These are phyloP conservation scores for Ceratobasidium sp. DNA, from an alignment of 1,284 basidiomycete species.

Conservation along the genomic window DNA sequence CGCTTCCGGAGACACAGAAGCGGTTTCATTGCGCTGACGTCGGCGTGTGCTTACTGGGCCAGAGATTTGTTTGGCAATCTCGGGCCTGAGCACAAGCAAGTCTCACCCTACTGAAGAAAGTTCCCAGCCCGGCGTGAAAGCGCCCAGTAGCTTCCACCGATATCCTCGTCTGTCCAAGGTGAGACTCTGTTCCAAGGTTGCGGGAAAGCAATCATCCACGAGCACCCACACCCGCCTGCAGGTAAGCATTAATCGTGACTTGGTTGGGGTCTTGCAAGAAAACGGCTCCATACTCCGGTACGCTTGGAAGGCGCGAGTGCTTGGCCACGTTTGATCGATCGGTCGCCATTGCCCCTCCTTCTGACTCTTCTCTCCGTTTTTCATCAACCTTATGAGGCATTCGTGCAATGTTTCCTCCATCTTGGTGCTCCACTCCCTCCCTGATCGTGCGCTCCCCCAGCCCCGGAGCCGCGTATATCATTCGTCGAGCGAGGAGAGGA, in stretches of 20 bases:
- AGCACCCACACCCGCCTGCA: neutral
- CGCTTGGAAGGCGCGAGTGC: neutral
- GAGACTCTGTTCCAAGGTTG: neutral
- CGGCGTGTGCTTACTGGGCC: too few relatives aligned
- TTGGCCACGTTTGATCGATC: constrained; percentile 26
- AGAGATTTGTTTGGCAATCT: too few relatives aligned
- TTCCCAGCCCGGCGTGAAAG: too few relatives aligned
- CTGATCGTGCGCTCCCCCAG: neutral
- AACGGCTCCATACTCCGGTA: constrained; percentile 13
- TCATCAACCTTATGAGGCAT: constrained; percentile 37
- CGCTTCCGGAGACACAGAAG: too few relatives aligned
- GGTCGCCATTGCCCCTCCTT: neutral
- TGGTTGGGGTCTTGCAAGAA: constrained; percentile 2
- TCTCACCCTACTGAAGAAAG: too few relatives aligned
- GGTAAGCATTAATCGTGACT: constrained; percentile 5
- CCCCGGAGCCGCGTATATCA: neutral
- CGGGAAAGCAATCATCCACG: constrained; percentile 3
- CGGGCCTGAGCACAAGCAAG: too few relatives aligned
- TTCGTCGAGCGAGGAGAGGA: neutral
- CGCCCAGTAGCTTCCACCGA: too few relatives aligned
- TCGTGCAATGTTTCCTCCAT: neutral
- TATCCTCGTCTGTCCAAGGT: too few relatives aligned
- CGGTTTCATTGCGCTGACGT: too few relatives aligned
- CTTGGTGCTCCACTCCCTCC: constrained; percentile 18
- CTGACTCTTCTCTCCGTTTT: constrained; percentile 5